Base-by-base conservation (phyloP, 768 basidiomycete species). In the Royoungia palumana region DNA sequence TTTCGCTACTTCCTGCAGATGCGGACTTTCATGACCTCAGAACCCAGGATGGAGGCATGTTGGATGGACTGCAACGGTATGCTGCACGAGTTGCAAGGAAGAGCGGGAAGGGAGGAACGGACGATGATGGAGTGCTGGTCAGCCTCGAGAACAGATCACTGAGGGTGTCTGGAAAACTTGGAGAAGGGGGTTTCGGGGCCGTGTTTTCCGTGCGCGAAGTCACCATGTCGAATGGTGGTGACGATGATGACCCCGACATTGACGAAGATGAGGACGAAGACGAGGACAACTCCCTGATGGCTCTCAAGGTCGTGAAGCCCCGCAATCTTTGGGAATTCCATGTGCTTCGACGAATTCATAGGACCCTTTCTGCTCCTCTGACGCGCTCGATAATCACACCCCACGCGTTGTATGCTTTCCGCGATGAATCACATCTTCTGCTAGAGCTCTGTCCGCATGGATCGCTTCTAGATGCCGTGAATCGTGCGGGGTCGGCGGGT, bases 141-240 rank as follows among this genome's bases (percentile, higher is more conserved):
- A 71, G 69, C 16, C 71, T 97, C n/a, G 75, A 75, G 38, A 84
- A 76, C 4, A 79, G 77, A 49, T 72, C 72, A 44, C 92, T 88
- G 60, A 78, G 78, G 45, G 81, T 97, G 5, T 71, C 76, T 4
- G 87, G 87, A 53, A 99, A 98, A 66, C 76, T 99, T 20, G 96
- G 96, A 16, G 96, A 99, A 70, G 96, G 96, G 6, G 92, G 94
- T 0, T 99, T 95, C 59, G 96, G 95, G 3, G 80, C 87, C 4
- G 96, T 99, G n/a, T 99, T 95, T 74, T 80, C 86, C 52, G 90
- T 89, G 4, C 77, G 78, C 47, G 78, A 84, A 61, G 44, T 74
- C 61, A 49, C 56, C 17, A 68, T 77, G 11, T 75, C 80, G 7
- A 69, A 71, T 24, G 62, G 53, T 17, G 64, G 70, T 1, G 74